Conservation (phyloP, 805 yeast species). For the Grigorovia transvaalensis region DNA sequence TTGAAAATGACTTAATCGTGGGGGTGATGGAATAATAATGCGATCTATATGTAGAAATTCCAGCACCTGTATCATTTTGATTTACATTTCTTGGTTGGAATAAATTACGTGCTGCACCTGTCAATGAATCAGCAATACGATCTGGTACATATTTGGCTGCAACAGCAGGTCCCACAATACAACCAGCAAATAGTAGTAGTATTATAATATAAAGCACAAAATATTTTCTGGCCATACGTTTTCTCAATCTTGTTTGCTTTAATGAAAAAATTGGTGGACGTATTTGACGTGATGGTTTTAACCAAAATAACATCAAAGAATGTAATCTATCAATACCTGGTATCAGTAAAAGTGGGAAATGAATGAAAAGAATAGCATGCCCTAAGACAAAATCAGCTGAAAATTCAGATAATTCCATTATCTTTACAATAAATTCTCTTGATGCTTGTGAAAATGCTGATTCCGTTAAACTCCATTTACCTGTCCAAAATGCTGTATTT, state of each 20-base stretch:
- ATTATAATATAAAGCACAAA: conserved; percentile 66
- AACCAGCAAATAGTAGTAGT: conserved; percentile 55
- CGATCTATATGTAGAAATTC: conserved; percentile 26
- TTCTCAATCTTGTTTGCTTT: conserved; percentile 90
- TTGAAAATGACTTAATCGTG: conserved; percentile 42
- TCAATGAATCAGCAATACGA: conserved; percentile 24
- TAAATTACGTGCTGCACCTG: conserved; percentile 47
- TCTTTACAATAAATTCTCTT: conserved; percentile 89
- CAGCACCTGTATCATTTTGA: conserved; percentile 73
- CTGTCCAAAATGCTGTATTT: conserved; percentile 98
- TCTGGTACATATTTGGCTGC: conserved; percentile 49
- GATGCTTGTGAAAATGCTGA: conserved; percentile 90
- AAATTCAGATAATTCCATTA: conserved; percentile 86
- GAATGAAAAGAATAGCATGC: conserved; percentile 75
- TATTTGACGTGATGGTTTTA: conserved; percentile 89
- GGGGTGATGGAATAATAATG: conserved; percentile 42
- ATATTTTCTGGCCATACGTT: conserved; percentile 94
- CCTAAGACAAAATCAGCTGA: conserved; percentile 95
- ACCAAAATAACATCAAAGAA: conserved; percentile 96
- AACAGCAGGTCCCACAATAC: conserved; percentile 86
- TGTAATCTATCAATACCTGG: conserved; percentile 96
- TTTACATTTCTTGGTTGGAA: conserved; percentile 80
- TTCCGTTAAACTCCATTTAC: conserved; percentile 94
- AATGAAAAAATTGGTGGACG: conserved; percentile 95
- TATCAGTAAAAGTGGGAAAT: conserved; percentile 73